phyloP scores from a whole-genome alignment of 257 asterid genomes.

The Lantana camara region DNA sequence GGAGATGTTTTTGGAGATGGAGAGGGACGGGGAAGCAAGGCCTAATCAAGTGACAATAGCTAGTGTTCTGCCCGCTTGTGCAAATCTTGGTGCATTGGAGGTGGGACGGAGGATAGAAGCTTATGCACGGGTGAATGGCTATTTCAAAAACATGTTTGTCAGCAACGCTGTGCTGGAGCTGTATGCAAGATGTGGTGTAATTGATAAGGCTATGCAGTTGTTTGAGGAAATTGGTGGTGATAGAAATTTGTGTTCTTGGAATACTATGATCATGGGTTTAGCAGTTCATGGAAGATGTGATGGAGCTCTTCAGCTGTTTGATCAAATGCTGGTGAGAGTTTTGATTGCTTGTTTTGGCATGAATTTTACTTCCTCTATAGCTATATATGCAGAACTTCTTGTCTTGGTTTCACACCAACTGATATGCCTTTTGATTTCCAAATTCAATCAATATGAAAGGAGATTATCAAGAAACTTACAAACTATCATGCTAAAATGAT shows the following conservation, averaged over 20 bases:
- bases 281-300: slow-evolving; percentile 77
- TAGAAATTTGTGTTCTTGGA: slow-evolving; percentile 80
- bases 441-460: too few relatives aligned
- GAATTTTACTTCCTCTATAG: background rate
- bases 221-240: slow-evolving; percentile 60
- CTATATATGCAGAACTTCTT: too few relatives aligned
- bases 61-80: slow-evolving; percentile 90
- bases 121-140: slow-evolving; percentile 65
- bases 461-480: too few relatives aligned
- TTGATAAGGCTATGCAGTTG: slow-evolving; percentile 63
- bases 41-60: slow-evolving; percentile 89
- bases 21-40: slow-evolving; percentile 49
- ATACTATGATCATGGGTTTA: slow-evolving; percentile 83
- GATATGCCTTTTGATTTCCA: too few relatives aligned
- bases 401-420: too few relatives aligned
- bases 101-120: slow-evolving; percentile 78
- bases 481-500: too few relatives aligned
- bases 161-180: slow-evolving; percentile 70
- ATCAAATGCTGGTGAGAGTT: slow-evolving; percentile 63
- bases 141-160: slow-evolving; percentile 57
- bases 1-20: slow-evolving; percentile 67
- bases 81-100: slow-evolving; percentile 84
- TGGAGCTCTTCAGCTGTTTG: slow-evolving; percentile 58
- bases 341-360: background rate
- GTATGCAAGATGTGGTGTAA: slow-evolving; percentile 73